Percentiles rank a stretch among this genome's conserved stretches.
Evolutionary conservation across 192 early-diverging fungal genomes (phyloP).

Genomic region (Coemansia sp.): DNA sequence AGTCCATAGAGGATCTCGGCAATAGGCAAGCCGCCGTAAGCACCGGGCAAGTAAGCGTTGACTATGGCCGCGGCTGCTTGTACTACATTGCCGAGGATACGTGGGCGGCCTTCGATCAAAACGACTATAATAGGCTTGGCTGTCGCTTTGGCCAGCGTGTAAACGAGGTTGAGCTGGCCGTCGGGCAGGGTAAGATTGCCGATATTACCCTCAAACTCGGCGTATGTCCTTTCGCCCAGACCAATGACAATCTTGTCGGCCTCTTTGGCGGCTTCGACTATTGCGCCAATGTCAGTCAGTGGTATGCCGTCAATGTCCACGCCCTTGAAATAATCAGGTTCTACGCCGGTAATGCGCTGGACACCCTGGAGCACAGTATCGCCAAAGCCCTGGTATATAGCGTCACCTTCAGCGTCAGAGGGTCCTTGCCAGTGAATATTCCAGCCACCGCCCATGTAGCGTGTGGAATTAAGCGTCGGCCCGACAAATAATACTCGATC

Average conservation of each 20-base stretch:
- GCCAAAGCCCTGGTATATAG: conserved; percentile 51
- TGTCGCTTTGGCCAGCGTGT: conserved; percentile 24
- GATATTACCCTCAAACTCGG: conserved; percentile 63
- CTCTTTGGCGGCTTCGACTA: conserved; percentile 26
- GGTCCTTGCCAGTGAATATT: conserved; percentile 67
- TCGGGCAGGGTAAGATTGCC: conserved; percentile 45
- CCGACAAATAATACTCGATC: conserved; percentile 63
- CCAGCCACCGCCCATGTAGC: conserved; percentile 64
- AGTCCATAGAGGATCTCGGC: conserved; percentile 62
- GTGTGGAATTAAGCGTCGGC: conserved; percentile 59
- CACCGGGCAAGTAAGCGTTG: conserved; percentile 63
- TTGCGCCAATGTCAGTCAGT: conserved; percentile 48
- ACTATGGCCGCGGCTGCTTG: conserved; percentile 57
- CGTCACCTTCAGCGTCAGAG: conserved; percentile 43
- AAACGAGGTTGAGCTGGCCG: conserved; percentile 53
- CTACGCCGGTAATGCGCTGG: conserved; percentile 25
- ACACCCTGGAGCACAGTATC: conserved; percentile 44
- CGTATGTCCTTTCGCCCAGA: conserved; percentile 63
- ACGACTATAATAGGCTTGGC: conserved; percentile 55
- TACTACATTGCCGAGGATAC: conserved; percentile 51
- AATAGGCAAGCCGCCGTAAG: conserved; percentile 64
- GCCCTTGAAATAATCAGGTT: conserved; percentile 33
- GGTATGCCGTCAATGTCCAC: conserved; percentile 58
- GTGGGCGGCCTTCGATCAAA: conserved; percentile 61
- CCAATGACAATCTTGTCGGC: conserved; percentile 61